Percentiles rank a stretch among this genome's conserved stretches.
Conservation (phyloP, 495 filamentous ascomycete species). For the Penicillium paxilli region DNA sequence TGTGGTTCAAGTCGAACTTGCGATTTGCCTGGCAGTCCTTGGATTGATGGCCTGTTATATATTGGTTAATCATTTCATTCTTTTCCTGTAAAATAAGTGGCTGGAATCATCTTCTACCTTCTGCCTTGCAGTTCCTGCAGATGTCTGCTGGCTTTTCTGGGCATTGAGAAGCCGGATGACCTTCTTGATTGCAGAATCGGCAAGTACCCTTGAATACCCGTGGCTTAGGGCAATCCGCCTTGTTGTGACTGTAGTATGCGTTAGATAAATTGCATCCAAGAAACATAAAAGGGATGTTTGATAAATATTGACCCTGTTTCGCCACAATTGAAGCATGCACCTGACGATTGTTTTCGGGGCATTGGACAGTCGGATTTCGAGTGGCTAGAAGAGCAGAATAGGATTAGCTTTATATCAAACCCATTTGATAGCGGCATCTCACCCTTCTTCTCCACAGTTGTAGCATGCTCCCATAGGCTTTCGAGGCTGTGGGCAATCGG, state of each 20-base stretch:
- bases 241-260: constrained; percentile 50
- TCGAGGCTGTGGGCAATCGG: constrained; percentile 63
- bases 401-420: background rate
- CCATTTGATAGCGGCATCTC: background rate
- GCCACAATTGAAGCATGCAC: constrained; percentile 67
- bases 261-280: too few species aligned
- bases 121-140: constrained; percentile 75
- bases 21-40: constrained; percentile 69
- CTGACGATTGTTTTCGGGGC: constrained; percentile 34
- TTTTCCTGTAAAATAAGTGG: background rate
- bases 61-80: background rate
- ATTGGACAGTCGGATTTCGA: constrained; percentile 52
- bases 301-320: constrained; percentile 53
- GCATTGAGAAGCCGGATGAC: constrained; percentile 71
- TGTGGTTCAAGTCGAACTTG: constrained; percentile 60
- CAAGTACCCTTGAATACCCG: constrained; percentile 71
- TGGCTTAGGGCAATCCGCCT: constrained; percentile 68
- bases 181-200: constrained; percentile 67
- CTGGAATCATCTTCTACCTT: constrained; percentile 52
- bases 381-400: constrained; percentile 45
- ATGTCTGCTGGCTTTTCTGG: constrained; percentile 60
- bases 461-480: constrained; percentile 69
- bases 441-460: constrained; percentile 65
- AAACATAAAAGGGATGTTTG: too few species aligned
- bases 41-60: constrained; percentile 61